Evolutionary conservation across 2,329 filamentous ascomycete genomes (phyloP).

Genomic region (Ophiostoma australiae): DNA sequence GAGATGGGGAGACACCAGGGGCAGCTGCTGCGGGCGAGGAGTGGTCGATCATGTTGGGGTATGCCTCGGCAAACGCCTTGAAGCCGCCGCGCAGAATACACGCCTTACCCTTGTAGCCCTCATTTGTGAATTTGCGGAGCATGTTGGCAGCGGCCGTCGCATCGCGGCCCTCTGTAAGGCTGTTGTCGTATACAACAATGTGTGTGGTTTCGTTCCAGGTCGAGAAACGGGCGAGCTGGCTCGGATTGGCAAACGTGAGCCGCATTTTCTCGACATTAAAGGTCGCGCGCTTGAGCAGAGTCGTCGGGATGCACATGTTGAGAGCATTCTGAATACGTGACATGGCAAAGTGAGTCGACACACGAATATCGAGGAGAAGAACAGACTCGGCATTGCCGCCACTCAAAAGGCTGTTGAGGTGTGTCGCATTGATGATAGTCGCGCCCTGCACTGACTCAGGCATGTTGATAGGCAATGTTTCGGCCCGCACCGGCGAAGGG

Average conservation of each 20-base stretch:
- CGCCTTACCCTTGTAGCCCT: constrained; percentile 70
- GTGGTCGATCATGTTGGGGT: constrained; percentile 59
- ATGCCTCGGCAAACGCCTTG: constrained; percentile 62
- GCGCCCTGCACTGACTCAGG: constrained; percentile 42
- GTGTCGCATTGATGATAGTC: constrained; percentile 47
- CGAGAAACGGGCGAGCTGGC: constrained; percentile 67
- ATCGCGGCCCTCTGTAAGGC: constrained; percentile 73
- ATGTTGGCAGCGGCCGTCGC: constrained; percentile 77
- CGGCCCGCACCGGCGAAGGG: constrained; percentile 37
- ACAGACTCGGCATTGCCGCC: constrained; percentile 33
- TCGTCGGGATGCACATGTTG: constrained; percentile 93
- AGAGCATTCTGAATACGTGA: constrained; percentile 74
- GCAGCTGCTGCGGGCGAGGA: constrained; percentile 31
- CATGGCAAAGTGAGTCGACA: constrained; percentile 73
- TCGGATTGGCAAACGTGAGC: constrained; percentile 72
- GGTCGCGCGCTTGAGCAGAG: constrained; percentile 80
- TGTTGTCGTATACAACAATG: constrained; percentile 83
- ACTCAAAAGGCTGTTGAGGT: constrained; percentile 53
- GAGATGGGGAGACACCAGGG: constrained; percentile 39
- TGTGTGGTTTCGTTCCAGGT: constrained; percentile 68
- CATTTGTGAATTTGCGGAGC: constrained; percentile 83
- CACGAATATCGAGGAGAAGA: constrained; percentile 78
- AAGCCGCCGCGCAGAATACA: constrained; percentile 82
- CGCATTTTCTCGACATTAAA: constrained; percentile 85
- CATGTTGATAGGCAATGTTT: constrained; percentile 47